Conservation (phyloP, 768 basidiomycete species). For the Tricholoma sp. region DNA sequence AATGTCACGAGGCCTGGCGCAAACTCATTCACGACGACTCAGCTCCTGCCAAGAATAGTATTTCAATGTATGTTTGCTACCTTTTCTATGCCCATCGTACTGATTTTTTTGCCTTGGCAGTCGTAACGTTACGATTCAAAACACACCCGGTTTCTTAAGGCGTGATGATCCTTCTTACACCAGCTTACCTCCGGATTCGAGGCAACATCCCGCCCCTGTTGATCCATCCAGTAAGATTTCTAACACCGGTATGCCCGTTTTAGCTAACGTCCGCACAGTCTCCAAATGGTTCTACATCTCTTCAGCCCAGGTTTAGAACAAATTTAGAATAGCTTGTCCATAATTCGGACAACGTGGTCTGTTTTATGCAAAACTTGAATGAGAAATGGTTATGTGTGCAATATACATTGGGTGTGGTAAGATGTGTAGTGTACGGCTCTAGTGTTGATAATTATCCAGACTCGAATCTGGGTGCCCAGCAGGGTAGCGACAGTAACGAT, state of each 20-base stretch:
- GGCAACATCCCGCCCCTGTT: slow-evolving; percentile 81
- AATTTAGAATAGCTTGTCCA: neutral
- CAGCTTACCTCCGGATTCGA: slow-evolving; percentile 69
- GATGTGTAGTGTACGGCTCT: slow-evolving; percentile 14
- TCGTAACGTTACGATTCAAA: slow-evolving; percentile 71
- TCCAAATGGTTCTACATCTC: slow-evolving; percentile 96
- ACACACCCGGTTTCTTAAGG: slow-evolving; percentile 65
- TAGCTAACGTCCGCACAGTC: slow-evolving; percentile 37
- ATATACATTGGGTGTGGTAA: slow-evolving; percentile 13
- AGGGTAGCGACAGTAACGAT: slow-evolving; percentile 88
- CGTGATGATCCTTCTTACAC: slow-evolving; percentile 61
- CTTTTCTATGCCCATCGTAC: neutral
- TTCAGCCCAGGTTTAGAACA: slow-evolving; percentile 66
- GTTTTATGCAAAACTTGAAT: neutral
- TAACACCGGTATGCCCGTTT: neutral
- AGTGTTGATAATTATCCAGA: slow-evolving; percentile 28
- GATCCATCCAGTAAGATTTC: slow-evolving; percentile 76
- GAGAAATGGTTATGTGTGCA: neutral
- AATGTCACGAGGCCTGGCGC: slow-evolving; percentile 98
- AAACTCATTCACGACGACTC: slow-evolving; percentile 77
- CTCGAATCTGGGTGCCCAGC: slow-evolving; percentile 52
- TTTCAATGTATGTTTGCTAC: slow-evolving; percentile 69
- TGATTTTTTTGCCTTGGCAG: slow-evolving; percentile 35
- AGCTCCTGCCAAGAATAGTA: slow-evolving; percentile 69
- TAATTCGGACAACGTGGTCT: neutral